Conservation (phyloP, 2,329 filamentous ascomycete genomes). For the Calonectria ilicicola region DNA sequence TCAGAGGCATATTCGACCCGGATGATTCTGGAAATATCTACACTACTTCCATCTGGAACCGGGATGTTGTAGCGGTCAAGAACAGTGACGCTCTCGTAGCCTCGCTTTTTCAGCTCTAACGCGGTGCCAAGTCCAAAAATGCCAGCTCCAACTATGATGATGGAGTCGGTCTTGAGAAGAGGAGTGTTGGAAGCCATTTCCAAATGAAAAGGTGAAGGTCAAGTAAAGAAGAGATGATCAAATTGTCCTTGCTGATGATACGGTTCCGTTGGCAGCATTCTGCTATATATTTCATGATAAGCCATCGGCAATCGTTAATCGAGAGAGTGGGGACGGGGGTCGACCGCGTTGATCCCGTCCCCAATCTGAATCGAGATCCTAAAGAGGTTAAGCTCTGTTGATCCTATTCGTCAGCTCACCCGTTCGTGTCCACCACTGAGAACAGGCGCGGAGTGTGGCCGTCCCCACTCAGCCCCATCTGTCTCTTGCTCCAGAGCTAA, state of each 20-base stretch:
- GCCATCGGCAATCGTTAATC: background rate
- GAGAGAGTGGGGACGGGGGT: background rate
- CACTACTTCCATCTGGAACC: conserved; percentile 48
- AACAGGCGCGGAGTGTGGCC: too few relatives aligned
- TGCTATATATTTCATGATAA: background rate
- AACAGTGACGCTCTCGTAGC: conserved; percentile 58
- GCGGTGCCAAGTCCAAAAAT: conserved; percentile 62
- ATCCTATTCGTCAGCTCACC: too few relatives aligned
- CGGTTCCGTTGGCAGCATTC: background rate
- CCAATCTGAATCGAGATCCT: too few relatives aligned
- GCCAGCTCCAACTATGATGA: conserved; percentile 55
- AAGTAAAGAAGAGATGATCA: background rate
- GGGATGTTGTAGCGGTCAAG: conserved; percentile 53
- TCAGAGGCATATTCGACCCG: conserved; percentile 69
- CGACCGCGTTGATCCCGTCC: too few relatives aligned
- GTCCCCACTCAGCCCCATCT: too few relatives aligned
- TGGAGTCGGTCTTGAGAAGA: background rate
- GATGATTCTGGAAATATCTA: conserved; percentile 52
- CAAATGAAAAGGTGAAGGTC: too few relatives aligned
- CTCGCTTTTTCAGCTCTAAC: conserved; percentile 52
- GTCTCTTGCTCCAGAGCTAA: too few relatives aligned
- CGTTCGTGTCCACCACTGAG: too few relatives aligned
- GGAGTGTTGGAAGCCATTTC: background rate
- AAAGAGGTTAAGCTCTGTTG: too few relatives aligned
- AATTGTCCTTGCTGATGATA: background rate